Evolutionary conservation across 805 yeast genomes (phyloP).

Genomic region (Pichia phayaonensis): DNA sequence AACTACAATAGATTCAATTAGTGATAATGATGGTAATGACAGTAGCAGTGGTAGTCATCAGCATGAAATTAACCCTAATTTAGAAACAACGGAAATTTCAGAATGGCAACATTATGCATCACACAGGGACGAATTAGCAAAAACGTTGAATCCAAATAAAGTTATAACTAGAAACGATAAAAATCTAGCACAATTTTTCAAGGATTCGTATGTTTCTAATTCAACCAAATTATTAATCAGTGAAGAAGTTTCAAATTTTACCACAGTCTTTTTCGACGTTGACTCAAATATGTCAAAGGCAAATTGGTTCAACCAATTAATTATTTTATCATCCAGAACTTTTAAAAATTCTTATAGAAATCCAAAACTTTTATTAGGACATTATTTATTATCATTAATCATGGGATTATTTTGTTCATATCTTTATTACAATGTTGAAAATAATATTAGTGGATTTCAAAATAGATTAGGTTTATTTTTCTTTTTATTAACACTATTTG

Average conservation of each 20-base stretch:
- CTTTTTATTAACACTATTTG: slow-evolving; percentile 84
- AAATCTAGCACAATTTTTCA: slow-evolving; percentile 18
- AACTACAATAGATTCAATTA: slow-evolving; percentile 5
- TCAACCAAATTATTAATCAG: slow-evolving; percentile 35
- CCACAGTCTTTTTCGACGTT: slow-evolving; percentile 20
- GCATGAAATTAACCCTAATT: slow-evolving; percentile 11
- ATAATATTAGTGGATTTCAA: slow-evolving; percentile 94
- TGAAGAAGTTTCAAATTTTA: slow-evolving; percentile 9
- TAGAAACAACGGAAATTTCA: slow-evolving; percentile 35
- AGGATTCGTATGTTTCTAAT: slow-evolving; percentile 31
- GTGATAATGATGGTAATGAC: slow-evolving; percentile 13
- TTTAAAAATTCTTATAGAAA: slow-evolving; percentile 90
- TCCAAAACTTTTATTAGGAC: slow-evolving; percentile 80
- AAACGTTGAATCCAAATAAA: slow-evolving; percentile 14
- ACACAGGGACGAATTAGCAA: slow-evolving; percentile 63
- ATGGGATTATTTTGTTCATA: slow-evolving; percentile 83
- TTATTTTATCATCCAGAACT: slow-evolving; percentile 75
- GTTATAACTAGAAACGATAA: slow-evolving; percentile 7
- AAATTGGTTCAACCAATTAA: slow-evolving; percentile 52
- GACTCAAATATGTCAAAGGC: slow-evolving; percentile 41
- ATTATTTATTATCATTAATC: slow-evolving; percentile 66
- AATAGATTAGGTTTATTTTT: slow-evolving; percentile 91
- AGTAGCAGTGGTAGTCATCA: slow-evolving; percentile 14
- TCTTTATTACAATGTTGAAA: slow-evolving; percentile 71
- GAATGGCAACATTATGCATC: slow-evolving; percentile 86